Evolutionary conservation across 768 basidiomycete genomes (phyloP), one percentile per base, ranked within the genome.

Genomic region (Pleurotus eryngii): DNA sequence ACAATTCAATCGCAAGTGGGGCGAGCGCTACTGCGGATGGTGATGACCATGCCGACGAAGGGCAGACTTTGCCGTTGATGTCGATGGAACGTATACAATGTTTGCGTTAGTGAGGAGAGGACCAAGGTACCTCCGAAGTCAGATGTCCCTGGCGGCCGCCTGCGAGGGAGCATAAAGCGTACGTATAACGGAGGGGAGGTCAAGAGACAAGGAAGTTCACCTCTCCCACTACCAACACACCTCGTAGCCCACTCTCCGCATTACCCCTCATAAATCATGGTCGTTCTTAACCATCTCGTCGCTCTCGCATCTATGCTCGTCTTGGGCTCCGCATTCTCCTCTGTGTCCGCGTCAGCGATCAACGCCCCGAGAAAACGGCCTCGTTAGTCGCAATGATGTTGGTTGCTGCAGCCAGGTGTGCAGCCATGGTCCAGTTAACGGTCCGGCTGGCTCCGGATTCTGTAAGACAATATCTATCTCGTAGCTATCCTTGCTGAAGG

Each of bases 341-440:
- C 30, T 11, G 22, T 22, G 27, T 18, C 51, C 37, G 51, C 51
- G 1, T 53, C 51, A 9, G 51, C n/a, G 11, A 42, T 54, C 22
- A 18, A 51, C 27, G 35, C n/a, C n/a, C n/a, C 42, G 42, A n/a
- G 42, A 9, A n/a, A 22, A 45, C 20, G 7, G 3, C 6, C n/a
- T 51, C 15, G 26, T 37, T 7, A 51, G 30, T 9, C 51, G 51
- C 9, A 39, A 42, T 22, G 39, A n/a, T 3, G 39, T 12, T 11
- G 30, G 30, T 3, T 54, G 51, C 51, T 54, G 51, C 39, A 54
- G 51, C 39, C 39, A 54, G n/a, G 38, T 54, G 8, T 54, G 51
- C 24, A 54, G 51, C 22, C 51, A 54, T 24, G 51, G 51, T 7
- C 51, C 51, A 3, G 39, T 54, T 5, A 50, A 50, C 49, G 51